A percentile compares a stretch with the other conserved stretches of the same genome.
Evolutionary conservation across 768 basidiomycete species (phyloP).

Genomic region (Rhizopogon vinicolor): DNA sequence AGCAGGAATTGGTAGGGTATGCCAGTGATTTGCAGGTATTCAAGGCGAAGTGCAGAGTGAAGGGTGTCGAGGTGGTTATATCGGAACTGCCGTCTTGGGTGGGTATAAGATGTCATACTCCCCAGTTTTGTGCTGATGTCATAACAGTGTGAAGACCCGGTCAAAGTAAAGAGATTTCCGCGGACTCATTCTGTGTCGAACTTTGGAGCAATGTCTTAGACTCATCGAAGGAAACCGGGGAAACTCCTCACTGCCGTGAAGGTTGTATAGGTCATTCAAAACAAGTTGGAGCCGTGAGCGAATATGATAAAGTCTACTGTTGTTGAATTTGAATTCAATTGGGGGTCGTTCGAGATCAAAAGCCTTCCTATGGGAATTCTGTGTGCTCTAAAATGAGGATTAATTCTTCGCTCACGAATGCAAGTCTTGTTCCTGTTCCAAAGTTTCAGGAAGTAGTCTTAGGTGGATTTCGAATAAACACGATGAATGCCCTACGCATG

Average conservation of each 20-base stretch:
- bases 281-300: not conserved
- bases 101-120: slow-evolving; percentile 10
- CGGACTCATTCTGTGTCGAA: slow-evolving; percentile 31
- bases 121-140: not conserved
- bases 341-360: too few relatives aligned
- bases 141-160: too few relatives aligned
- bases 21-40: slow-evolving; percentile 14
- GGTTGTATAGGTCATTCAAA: not conserved
- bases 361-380: too few relatives aligned
- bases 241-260: not conserved
- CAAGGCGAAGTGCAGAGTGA: slow-evolving; percentile 22
- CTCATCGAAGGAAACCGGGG: not conserved
- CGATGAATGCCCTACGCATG: too few relatives aligned
- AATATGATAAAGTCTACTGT: too few relatives aligned
- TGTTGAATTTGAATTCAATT: not conserved
- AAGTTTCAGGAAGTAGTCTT: too few relatives aligned
- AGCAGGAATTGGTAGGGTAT: not conserved
- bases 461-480: too few relatives aligned
- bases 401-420: too few relatives aligned
- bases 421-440: too few relatives aligned
- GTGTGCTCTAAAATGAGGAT: too few relatives aligned
- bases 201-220: slow-evolving; percentile 28
- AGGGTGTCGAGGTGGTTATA: slow-evolving; percentile 22
- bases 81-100: slow-evolving; percentile 1
- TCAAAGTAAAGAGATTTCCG: slow-evolving; percentile 26